Percentiles rank a stretch among this genome's conserved stretches.
These are phyloP conservation scores for Cladosporium sp. DNA, from an alignment of 2,329 filamentous ascomycete species.

Conservation along the genomic window DNA sequence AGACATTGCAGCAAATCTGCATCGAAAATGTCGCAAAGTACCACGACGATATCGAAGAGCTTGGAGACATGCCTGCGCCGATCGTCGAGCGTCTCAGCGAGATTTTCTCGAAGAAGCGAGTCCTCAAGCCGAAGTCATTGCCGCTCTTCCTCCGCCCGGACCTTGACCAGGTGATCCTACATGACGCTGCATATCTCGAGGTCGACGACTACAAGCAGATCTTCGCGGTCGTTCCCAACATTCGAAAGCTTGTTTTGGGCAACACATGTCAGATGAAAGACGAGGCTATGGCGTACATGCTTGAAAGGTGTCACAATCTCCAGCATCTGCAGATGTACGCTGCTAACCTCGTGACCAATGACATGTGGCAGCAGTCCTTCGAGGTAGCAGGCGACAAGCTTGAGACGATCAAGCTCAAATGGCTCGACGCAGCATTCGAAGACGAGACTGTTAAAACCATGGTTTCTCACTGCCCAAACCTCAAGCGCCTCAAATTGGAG, in stretches of 20 bases:
- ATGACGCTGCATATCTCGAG: constrained; percentile 67
- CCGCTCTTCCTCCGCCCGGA: constrained; percentile 56
- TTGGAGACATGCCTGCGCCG: constrained; percentile 62
- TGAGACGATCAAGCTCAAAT: constrained; percentile 73
- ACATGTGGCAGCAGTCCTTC: constrained; percentile 73
- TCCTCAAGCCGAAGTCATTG: constrained; percentile 55
- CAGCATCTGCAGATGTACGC: constrained; percentile 77
- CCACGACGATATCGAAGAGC: constrained; percentile 65
- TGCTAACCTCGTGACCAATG: constrained; percentile 77
- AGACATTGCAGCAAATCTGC: constrained; percentile 67
- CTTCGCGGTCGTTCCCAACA: constrained; percentile 70
- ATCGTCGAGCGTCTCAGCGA: constrained; percentile 62
- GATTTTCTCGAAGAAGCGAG: constrained; percentile 65
- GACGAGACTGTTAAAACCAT: constrained; percentile 69
- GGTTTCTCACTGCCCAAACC: constrained; percentile 63
- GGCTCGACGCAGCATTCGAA: constrained; percentile 79
- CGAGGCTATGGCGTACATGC: constrained; percentile 75
- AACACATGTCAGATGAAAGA: constrained; percentile 95
- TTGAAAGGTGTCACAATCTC: constrained; percentile 69
- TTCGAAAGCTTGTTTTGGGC: constrained; percentile 72
- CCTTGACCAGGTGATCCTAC: constrained; percentile 58
- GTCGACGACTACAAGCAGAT: constrained; percentile 78
- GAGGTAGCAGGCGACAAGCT: constrained; percentile 65
- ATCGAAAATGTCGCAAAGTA: constrained; percentile 65
- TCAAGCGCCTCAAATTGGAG: constrained; percentile 76